Percentiles rank a stretch among this genome's conserved stretches.
Evolutionary conservation across 345 rosid genomes (phyloP).

Genomic region (Populus davidiana): DNA sequence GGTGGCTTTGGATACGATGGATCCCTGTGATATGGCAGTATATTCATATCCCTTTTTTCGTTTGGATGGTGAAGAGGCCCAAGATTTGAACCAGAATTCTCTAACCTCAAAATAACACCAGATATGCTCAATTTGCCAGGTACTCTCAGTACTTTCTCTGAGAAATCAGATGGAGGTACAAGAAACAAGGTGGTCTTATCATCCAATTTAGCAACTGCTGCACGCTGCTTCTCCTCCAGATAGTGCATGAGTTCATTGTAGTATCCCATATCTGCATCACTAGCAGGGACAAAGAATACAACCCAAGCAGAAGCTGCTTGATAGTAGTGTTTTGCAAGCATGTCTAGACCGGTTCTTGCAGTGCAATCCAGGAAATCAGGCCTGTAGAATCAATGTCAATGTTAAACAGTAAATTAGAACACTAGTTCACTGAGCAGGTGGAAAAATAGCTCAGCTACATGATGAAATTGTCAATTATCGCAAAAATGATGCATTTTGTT

Average conservation of each 20-base stretch:
- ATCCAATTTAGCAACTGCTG: slow-evolving; percentile 91
- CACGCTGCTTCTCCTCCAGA: slow-evolving; percentile 89
- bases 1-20: slow-evolving; percentile 37
- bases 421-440: background rate
- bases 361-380: slow-evolving; percentile 95
- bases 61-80: slow-evolving; percentile 41
- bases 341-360: slow-evolving; percentile 89
- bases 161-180: slow-evolving; percentile 94
- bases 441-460: background rate
- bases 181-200: slow-evolving; percentile 87
- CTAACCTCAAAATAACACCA: slow-evolving; percentile 79
- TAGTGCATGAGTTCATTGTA: slow-evolving; percentile 93
- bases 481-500: background rate
- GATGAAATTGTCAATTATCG: background rate
- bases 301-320: slow-evolving; percentile 94
- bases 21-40: slow-evolving; percentile 38
- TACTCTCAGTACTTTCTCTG: slow-evolving; percentile 83
- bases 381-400: slow-evolving; percentile 39
- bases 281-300: slow-evolving; percentile 86
- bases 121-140: slow-evolving; percentile 92
- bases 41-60: slow-evolving; percentile 41
- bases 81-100: slow-evolving; percentile 45
- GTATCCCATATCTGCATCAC: slow-evolving; percentile 77
- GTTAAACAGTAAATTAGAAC: background rate
- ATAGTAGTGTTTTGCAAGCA: slow-evolving; percentile 92